Evolutionary conservation across 805 yeast genomes (phyloP).

Genomic region (Teunomyces pallodes): DNA sequence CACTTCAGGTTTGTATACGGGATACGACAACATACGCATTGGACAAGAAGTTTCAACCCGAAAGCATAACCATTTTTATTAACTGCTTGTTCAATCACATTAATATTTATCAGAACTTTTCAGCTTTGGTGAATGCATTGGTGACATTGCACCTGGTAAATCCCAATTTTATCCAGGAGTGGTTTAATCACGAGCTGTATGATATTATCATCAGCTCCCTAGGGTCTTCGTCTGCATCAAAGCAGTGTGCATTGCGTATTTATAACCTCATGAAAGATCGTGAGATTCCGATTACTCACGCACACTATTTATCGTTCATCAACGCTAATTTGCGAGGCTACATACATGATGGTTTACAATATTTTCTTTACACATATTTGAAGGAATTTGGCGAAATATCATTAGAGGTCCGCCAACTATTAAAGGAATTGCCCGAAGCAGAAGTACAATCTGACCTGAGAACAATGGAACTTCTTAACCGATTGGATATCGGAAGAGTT

Average conservation of each 20-base stretch:
- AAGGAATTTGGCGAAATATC: conserved; percentile 12
- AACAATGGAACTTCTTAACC: conserved; percentile 8
- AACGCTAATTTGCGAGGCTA: conserved; percentile 24
- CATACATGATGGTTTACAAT: conserved; percentile 20
- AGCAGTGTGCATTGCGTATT: conserved; percentile 22
- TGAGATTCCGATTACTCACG: conserved; percentile 9
- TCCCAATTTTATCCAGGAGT: conserved; percentile 13
- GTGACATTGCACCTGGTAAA: conserved; percentile 15
- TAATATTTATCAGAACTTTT: conserved; percentile 31
- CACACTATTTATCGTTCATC: conserved; percentile 22
- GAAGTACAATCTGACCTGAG: conserved; percentile 10
- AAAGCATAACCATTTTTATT: conserved; percentile 25
- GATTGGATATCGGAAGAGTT: background rate
- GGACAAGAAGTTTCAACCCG: conserved; percentile 7
- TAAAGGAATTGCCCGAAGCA: conserved; percentile 15
- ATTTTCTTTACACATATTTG: conserved; percentile 21
- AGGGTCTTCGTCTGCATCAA: conserved; percentile 26
- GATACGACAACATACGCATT: conserved; percentile 22
- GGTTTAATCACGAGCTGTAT: conserved; percentile 32
- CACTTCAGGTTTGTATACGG: conserved; percentile 20
- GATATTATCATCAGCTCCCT: conserved; percentile 27
- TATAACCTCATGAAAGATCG: conserved; percentile 18
- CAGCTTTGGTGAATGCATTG: conserved; percentile 26
- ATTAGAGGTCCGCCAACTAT: conserved; percentile 6
- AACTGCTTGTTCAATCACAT: conserved; percentile 38